Evolutionary conservation across 2,329 filamentous ascomycete species (phyloP).

Genomic region (Cucurbitaria berberidis): DNA sequence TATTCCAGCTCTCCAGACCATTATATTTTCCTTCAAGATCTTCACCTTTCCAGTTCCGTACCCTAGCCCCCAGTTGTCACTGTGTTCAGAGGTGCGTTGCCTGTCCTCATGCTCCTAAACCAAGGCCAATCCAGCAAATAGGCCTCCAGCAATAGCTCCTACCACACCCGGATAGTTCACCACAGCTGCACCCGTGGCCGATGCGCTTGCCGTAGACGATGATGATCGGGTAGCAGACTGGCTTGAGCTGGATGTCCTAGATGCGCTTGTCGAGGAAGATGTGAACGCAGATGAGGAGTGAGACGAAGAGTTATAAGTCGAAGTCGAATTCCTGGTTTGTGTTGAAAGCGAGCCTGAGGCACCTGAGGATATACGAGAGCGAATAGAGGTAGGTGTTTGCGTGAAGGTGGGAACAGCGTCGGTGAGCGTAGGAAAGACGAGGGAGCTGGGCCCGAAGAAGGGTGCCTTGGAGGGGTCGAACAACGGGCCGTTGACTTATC

Average conservation of each 20-base stretch:
- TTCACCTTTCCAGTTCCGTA: neutral
- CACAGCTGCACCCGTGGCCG: slow-evolving; percentile 24
- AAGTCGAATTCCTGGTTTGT: neutral
- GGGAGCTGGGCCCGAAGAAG: slow-evolving; percentile 22
- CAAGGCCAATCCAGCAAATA: slow-evolving; percentile 30
- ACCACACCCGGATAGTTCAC: slow-evolving; percentile 21
- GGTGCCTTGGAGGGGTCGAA: slow-evolving; percentile 28
- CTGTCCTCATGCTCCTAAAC: slow-evolving; percentile 3
- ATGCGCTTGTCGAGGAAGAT: slow-evolving; percentile 3
- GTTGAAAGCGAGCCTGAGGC: slow-evolving; percentile 5
- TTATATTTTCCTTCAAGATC: neutral
- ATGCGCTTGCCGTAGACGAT: slow-evolving; percentile 15
- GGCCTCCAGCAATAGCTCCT: slow-evolving; percentile 26
- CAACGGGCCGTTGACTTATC: slow-evolving; percentile 22
- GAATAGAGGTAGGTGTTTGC: slow-evolving; percentile 9
- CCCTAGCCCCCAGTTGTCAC: neutral
- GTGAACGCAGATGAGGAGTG: neutral
- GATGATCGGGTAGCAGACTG: slow-evolving; percentile 8
- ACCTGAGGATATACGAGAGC: slow-evolving; percentile 7
- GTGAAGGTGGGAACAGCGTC: slow-evolving; percentile 9
- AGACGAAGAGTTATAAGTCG: slow-evolving; percentile 4
- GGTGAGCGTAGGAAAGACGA: slow-evolving; percentile 24
- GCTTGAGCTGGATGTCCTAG: slow-evolving; percentile 11
- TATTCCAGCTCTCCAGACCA: neutral
- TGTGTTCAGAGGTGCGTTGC: neutral